Conservation (phyloP, 2,329 filamentous ascomycete genomes). For the Alternaria sp. region DNA sequence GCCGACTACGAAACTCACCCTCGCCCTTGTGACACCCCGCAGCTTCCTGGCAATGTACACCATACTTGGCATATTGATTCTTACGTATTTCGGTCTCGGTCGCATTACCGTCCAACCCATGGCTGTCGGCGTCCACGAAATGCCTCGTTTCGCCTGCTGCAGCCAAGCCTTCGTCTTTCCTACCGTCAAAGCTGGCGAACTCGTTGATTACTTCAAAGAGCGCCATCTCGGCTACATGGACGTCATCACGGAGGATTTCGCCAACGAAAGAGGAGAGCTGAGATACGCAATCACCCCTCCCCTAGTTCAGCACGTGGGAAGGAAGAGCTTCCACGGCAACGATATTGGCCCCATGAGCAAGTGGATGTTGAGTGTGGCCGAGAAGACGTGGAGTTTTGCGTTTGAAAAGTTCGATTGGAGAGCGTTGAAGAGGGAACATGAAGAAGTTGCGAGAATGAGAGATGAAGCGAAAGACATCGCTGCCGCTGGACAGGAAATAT, state of each 20-base stretch:
- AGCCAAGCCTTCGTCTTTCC: conserved; percentile 57
- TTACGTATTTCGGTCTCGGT: conserved; percentile 54
- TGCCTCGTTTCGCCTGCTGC: conserved; percentile 56
- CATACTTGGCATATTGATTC: conserved; percentile 20
- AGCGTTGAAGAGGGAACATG: conserved; percentile 41
- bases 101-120: conserved; percentile 50
- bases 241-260: conserved; percentile 53
- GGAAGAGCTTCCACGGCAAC: conserved; percentile 50
- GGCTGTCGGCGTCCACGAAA: conserved; percentile 49
- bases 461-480: neutral
- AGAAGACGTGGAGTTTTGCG: conserved; percentile 52
- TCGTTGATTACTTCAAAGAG: conserved; percentile 45
- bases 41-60: conserved; percentile 31
- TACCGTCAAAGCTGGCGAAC: conserved; percentile 36
- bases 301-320: conserved; percentile 56
- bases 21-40: conserved; percentile 30
- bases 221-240: conserved; percentile 50
- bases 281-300: conserved; percentile 55
- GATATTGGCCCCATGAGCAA: conserved; percentile 36
- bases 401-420: conserved; percentile 47
- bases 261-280: conserved; percentile 48
- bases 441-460: conserved; percentile 19
- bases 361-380: conserved; percentile 40
- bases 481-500: neutral
- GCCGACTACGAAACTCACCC: conserved; percentile 29